A percentile compares a stretch with the other conserved stretches of the same genome.
Conservation (phyloP, 2,329 filamentous ascomycete species). For the Colletotrichum coccodes region DNA sequence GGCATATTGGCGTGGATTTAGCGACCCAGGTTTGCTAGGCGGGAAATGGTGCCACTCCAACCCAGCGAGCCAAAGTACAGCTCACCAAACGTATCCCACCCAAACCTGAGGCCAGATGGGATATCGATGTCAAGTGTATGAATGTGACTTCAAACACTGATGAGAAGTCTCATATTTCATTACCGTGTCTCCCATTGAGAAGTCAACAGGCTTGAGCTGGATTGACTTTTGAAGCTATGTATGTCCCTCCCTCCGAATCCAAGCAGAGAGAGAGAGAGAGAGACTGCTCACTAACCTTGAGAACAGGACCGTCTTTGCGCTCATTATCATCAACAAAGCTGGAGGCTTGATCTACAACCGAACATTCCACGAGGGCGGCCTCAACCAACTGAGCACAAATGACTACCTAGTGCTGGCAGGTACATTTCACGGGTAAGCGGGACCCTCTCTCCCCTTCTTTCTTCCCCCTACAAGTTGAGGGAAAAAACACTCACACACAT, state of each 20-base stretch:
- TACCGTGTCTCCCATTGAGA: not conserved
- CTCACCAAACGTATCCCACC: not conserved
- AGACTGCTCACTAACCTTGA: conserved; percentile 8
- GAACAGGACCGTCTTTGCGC: conserved; percentile 88
- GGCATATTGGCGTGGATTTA: conserved; percentile 10
- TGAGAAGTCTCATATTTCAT: not conserved
- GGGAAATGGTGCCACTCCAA: not conserved
- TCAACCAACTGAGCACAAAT: conserved; percentile 91
- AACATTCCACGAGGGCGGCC: conserved; percentile 84
- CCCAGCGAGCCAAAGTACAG: not conserved
- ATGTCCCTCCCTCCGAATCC: not conserved
- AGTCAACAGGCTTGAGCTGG: conserved; percentile 5
- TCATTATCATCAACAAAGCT: conserved; percentile 99
- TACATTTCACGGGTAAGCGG: conserved; percentile 90
- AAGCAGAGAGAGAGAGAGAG: not conserved
- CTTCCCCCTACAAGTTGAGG: not conserved
- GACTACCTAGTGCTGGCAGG: conserved; percentile 97
- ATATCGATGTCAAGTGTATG: conserved; percentile 1
- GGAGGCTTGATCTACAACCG: conserved; percentile 96
- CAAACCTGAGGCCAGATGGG: conserved; percentile 21
- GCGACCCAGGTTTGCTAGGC: not conserved
- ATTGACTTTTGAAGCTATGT: conserved; percentile 17
- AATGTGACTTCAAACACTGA: conserved; percentile 1
- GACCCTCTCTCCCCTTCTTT: conserved; percentile 40
- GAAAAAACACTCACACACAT: conserved; percentile 24